Evolutionary conservation across 2,329 filamentous ascomycete genomes (phyloP).

Genomic region (Laburnicola sp.): DNA sequence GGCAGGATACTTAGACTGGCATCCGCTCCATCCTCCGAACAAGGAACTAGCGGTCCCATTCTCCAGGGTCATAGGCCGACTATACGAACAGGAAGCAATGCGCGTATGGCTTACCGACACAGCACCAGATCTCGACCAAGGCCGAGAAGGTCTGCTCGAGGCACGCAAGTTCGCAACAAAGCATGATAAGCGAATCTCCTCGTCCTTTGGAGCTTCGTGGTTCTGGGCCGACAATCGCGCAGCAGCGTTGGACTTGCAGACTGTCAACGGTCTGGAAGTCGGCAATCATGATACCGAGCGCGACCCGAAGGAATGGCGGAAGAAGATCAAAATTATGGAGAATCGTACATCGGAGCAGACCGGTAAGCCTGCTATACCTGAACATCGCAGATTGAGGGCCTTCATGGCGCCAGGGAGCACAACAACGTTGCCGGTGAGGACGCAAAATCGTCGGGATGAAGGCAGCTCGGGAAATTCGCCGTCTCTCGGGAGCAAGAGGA

Average conservation of each 20-base stretch:
- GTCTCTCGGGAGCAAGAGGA: conserved; percentile 11
- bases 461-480: neutral
- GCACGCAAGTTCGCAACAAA: conserved; percentile 52
- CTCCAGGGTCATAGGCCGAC: conserved; percentile 57
- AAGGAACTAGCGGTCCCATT: conserved; percentile 54
- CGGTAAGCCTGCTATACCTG: neutral
- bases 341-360: neutral
- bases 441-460: conserved; percentile 1
- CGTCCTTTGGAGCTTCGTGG: conserved; percentile 50
- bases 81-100: conserved; percentile 57
- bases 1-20: conserved; percentile 56
- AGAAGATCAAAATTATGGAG: conserved; percentile 51
- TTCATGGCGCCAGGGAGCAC: conserved; percentile 26
- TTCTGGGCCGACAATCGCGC: conserved; percentile 61
- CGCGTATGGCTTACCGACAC: conserved; percentile 48
- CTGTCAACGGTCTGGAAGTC: conserved; percentile 58
- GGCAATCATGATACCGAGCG: conserved; percentile 51
- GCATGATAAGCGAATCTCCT: conserved; percentile 54
- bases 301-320: conserved; percentile 52
- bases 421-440: conserved; percentile 1
- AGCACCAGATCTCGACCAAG: conserved; percentile 43
- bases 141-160: conserved; percentile 51
- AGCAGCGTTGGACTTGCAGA: conserved; percentile 59
- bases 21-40: conserved; percentile 49
- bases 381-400: conserved; percentile 7